Evolutionary conservation across 2,329 filamentous ascomycete species (phyloP), one percentile per base, ranked within the genome.

Genomic region (Meredithiella fracta): DNA sequence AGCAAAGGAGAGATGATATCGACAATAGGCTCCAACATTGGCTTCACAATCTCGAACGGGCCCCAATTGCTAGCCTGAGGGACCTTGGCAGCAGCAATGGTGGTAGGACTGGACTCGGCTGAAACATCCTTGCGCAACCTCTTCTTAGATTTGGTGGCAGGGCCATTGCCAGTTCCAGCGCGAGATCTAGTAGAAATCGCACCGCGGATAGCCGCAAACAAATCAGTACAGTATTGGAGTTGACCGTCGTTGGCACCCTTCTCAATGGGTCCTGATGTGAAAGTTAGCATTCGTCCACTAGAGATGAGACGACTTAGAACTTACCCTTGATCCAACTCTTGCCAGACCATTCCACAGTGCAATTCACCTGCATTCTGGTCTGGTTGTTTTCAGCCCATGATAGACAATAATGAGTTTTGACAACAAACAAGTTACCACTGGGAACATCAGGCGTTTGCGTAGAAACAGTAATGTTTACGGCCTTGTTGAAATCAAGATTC

Each of bases 301-400:
- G 11, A 34, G n/a, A n/a, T 5, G 29, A 34, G 29, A 34, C 29
- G 0, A 51, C 26, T 49, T 34, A 14, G n/a, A 4, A 65, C 73
- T 66, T 73, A 94, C 90, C 87, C 72, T 92, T 96, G 49, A 98
- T 72, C 92, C 92, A 98, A 72, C 90, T 96, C 75, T 97, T 98
- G 63, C 90, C 90, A 2, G 84, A 83, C 94, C 94, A 98, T 65
- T 98, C 94, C 47, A 96, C 86, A 1, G 82, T 84, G 67, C 88
- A 96, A 62, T 84, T 96, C 70, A 91, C 84, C 60, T 92, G 80
- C 29, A 98, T 71, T 26, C 89, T 79, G 1, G 94, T 98, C 40
- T 80, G 73, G 64, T 95, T 95, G 60, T 82, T 83, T 53, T 92
- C 82, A 3, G 83, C 89, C 92, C 92, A 98, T 53, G 86, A 86